These are phyloP conservation scores for Eucalyptus cloeziana DNA, from an alignment of 345 rosid genomes.

Conservation along the genomic window DNA sequence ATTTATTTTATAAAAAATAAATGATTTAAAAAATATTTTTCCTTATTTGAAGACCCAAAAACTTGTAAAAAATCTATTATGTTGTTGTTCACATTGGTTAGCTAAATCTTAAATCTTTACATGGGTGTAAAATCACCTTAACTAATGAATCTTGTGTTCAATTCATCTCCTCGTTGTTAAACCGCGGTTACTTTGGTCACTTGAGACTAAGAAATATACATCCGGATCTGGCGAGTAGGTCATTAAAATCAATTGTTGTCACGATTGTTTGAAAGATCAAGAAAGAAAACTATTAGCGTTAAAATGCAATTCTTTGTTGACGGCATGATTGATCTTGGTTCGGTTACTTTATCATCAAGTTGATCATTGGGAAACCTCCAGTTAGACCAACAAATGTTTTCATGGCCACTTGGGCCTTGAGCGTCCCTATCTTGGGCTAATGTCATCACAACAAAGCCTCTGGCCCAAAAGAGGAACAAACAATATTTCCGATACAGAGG, in stretches of 20 bases:
- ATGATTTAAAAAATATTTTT: not conserved
- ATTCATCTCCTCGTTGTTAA: not conserved
- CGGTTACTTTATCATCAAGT: not conserved
- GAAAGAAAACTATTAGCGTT: not conserved
- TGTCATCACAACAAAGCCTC: not conserved
- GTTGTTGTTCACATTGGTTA: not conserved
- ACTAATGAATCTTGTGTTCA: not conserved
- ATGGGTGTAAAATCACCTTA: not conserved
- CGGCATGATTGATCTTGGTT: not conserved
- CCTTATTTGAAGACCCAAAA: not conserved
- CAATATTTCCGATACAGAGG: not conserved
- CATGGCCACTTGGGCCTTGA: not conserved
- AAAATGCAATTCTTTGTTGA: not conserved
- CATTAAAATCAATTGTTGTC: not conserved
- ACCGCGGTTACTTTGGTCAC: not conserved
- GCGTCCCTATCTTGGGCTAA: not conserved
- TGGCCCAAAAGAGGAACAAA: not conserved
- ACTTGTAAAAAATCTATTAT: not conserved
- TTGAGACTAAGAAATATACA: not conserved
- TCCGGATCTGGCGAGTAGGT: not conserved
- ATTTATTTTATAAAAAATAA: rapidly evolving
- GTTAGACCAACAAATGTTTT: not conserved
- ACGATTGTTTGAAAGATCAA: not conserved
- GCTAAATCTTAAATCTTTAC: not conserved
- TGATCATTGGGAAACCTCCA: not conserved